Percentiles rank a stretch among this genome's conserved stretches.
Evolutionary conservation across 1,284 basidiomycete species (phyloP).

Genomic region (Malassezia yamatoensis): DNA sequence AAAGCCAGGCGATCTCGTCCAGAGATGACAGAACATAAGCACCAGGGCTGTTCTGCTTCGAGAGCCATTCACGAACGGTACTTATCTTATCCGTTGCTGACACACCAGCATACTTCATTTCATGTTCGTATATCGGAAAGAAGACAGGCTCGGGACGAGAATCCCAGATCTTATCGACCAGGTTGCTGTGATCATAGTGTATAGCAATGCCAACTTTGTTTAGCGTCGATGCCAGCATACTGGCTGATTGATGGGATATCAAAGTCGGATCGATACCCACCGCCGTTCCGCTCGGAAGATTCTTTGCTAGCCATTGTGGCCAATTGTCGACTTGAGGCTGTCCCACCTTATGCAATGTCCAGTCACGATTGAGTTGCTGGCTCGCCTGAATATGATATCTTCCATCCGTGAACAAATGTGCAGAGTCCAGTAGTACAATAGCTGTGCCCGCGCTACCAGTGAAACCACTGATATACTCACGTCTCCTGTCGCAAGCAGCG

Average conservation of each 20-base stretch:
- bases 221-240: slow-evolving; percentile 18
- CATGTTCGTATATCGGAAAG: slow-evolving; percentile 65
- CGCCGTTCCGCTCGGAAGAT: slow-evolving; percentile 53
- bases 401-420: slow-evolving; percentile 66
- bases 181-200: slow-evolving; percentile 58
- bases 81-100: slow-evolving; percentile 41
- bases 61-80: slow-evolving; percentile 24
- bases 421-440: slow-evolving; percentile 56
- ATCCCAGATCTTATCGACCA: slow-evolving; percentile 73
- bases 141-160: slow-evolving; percentile 61
- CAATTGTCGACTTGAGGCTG: slow-evolving; percentile 29
- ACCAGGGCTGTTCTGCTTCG: slow-evolving; percentile 8
- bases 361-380: slow-evolving; percentile 65
- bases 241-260: slow-evolving; percentile 61
- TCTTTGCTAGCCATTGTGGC: slow-evolving; percentile 50
- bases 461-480: slow-evolving; percentile 75
- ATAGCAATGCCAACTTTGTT: slow-evolving; percentile 48
- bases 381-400: slow-evolving; percentile 79
- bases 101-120: slow-evolving; percentile 62
- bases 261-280: slow-evolving; percentile 83
- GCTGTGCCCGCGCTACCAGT: slow-evolving; percentile 75
- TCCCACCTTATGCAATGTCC: slow-evolving; percentile 65
- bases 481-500: slow-evolving; percentile 65
- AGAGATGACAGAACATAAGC: slow-evolving; percentile 32
- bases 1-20: slow-evolving; percentile 42